Conservation (phyloP, 371 early-diverging fungal genomes). For the Choanephora cucurbitarum region DNA sequence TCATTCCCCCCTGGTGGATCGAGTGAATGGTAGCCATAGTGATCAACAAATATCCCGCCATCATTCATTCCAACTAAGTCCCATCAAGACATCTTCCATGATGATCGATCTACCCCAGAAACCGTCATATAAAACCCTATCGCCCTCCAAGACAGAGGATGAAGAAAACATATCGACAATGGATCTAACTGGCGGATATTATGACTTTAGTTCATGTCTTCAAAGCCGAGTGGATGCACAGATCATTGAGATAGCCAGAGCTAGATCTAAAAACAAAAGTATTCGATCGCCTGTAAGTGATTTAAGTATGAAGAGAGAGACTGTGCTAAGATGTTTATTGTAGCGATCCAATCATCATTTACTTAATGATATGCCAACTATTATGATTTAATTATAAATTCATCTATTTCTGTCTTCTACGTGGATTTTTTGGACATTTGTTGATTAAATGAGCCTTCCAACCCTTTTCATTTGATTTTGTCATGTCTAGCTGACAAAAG, state of each 20-base stretch:
- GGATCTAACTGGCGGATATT: conserved; percentile 8
- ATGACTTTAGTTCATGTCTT: conserved; percentile 22
- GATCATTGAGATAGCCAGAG: conserved; percentile 20
- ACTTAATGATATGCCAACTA: conserved; percentile 7
- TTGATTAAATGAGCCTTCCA: conserved; percentile 70
- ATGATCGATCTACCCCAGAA: background rate
- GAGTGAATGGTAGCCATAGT: too few species aligned
- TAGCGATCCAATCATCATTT: conserved; percentile 1
- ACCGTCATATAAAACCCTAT: too few species aligned
- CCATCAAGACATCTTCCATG: conserved; percentile 9
- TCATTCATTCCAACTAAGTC: background rate
- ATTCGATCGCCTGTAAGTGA: conserved; percentile 15
- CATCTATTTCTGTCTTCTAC: conserved; percentile 10
- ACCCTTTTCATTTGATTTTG: conserved; percentile 55
- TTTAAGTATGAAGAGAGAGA: too few species aligned
- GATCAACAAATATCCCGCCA: conserved; percentile 14
- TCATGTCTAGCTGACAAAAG: conserved; percentile 62
- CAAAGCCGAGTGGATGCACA: conserved; percentile 28
- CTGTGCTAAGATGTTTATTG: too few species aligned
- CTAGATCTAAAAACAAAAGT: conserved; percentile 17
- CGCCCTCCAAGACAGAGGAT: too few species aligned
- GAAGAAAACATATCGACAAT: background rate
- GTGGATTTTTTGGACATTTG: conserved; percentile 48
- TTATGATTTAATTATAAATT: conserved; percentile 24
- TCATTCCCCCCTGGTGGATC: too few species aligned